Evolutionary conservation across 345 rosid species (phyloP).

Genomic region (Balakata baccata): DNA sequence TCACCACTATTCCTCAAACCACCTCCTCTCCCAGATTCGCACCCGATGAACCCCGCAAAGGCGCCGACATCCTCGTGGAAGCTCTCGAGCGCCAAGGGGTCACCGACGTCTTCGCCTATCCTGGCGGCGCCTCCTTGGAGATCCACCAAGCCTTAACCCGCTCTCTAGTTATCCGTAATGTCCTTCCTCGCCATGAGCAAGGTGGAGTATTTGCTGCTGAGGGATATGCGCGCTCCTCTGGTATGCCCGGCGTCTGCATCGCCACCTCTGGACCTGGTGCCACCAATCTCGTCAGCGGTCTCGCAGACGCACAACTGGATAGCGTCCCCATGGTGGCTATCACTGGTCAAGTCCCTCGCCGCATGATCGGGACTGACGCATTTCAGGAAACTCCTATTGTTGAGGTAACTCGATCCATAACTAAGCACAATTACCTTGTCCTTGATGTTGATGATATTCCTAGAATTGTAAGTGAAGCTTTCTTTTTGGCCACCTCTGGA

Average conservation of each 20-base stretch:
- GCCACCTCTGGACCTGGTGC: slow-evolving; percentile 98
- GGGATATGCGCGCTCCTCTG: slow-evolving; percentile 87
- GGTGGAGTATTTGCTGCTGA: slow-evolving; percentile 95
- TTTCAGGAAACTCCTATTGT: slow-evolving; percentile 92
- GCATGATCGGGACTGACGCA: slow-evolving; percentile 94
- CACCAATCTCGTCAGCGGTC: slow-evolving; percentile 82
- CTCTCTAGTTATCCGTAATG: slow-evolving; percentile 61
- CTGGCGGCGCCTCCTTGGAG: slow-evolving; percentile 96
- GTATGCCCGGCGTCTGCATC: slow-evolving; percentile 77
- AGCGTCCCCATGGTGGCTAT: slow-evolving; percentile 85
- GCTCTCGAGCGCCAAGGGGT: slow-evolving; percentile 89
- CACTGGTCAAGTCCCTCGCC: slow-evolving; percentile 86
- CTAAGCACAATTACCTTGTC: slow-evolving; percentile 83
- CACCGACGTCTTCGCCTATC: slow-evolving; percentile 78
- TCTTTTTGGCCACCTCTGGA: slow-evolving; percentile 77
- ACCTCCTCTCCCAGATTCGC: slow-evolving; percentile 42
- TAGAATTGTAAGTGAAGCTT: slow-evolving; percentile 74
- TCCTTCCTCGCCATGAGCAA: slow-evolving; percentile 95
- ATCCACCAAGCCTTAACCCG: slow-evolving; percentile 96
- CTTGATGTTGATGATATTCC: slow-evolving; percentile 92
- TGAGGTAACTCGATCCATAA: slow-evolving; percentile 87
- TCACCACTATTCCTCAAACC: not conserved
- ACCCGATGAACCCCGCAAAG: slow-evolving; percentile 79
- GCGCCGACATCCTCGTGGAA: slow-evolving; percentile 87
- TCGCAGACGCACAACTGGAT: slow-evolving; percentile 84